A percentile compares a stretch with the other conserved stretches of the same genome.
These are phyloP conservation scores for Hemisphaericaspora nanyangensis DNA, from an alignment of 805 yeast species.

Conservation along the genomic window DNA sequence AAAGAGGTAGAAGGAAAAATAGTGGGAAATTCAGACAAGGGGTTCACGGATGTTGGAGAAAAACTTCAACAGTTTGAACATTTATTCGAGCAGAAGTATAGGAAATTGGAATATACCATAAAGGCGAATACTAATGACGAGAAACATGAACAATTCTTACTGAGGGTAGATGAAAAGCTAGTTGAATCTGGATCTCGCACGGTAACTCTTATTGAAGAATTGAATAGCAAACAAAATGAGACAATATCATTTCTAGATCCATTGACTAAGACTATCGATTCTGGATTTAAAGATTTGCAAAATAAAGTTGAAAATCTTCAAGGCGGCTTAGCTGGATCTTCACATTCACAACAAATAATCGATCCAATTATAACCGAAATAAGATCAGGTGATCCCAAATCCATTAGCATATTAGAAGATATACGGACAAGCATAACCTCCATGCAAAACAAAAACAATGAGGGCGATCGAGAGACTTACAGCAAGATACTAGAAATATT, in stretches of 20 bases:
- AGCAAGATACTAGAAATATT: background rate
- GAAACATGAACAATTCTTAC: background rate
- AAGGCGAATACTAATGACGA: background rate
- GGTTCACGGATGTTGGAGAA: background rate
- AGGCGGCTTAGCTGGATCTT: background rate
- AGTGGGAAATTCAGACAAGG: background rate
- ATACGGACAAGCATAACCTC: conserved; percentile 6
- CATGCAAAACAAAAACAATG: background rate
- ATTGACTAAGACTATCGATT: background rate
- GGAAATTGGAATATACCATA: background rate
- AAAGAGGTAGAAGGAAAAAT: background rate
- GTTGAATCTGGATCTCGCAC: too few relatives aligned
- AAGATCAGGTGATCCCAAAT: conserved; percentile 19
- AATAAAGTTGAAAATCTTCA: background rate
- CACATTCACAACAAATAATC: conserved; percentile 12
- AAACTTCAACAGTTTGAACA: background rate
- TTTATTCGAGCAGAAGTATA: too few relatives aligned
- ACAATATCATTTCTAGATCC: background rate
- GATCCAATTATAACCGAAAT: conserved; percentile 26
- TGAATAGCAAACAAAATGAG: background rate
- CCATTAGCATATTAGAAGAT: conserved; percentile 12
- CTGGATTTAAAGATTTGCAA: background rate
- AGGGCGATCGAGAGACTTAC: background rate
- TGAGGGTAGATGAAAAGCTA: background rate
- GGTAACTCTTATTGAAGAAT: background rate